Evolutionary conservation across 2,329 filamentous ascomycete species (phyloP).

Genomic region (Zymoseptoria passerinii): DNA sequence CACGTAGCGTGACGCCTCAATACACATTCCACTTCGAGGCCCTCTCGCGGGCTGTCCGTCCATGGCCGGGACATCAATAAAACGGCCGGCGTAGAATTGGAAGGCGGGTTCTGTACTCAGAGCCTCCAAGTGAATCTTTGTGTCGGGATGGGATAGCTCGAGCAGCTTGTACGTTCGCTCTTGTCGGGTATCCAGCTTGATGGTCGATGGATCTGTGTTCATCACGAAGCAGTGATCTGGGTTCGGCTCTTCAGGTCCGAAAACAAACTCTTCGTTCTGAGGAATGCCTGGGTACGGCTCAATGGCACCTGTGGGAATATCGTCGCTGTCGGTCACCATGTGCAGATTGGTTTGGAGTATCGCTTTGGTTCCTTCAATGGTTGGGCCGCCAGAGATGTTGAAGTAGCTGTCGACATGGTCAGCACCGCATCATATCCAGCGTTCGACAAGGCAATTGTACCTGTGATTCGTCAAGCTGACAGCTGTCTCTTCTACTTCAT

Average conservation of each 20-base stretch:
- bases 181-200: constrained; percentile 45
- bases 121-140: constrained; percentile 74
- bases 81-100: constrained; percentile 91
- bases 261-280: constrained; percentile 59
- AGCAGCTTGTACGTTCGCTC: constrained; percentile 59
- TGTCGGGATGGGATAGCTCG: constrained; percentile 63
- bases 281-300: constrained; percentile 56
- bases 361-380: constrained; percentile 55
- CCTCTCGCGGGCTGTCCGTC: constrained; percentile 54
- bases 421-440: constrained; percentile 2
- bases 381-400: constrained; percentile 54
- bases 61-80: constrained; percentile 66
- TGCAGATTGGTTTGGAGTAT: constrained; percentile 54
- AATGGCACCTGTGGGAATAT: constrained; percentile 66
- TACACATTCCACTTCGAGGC: constrained; percentile 71
- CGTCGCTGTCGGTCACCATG: constrained; percentile 62
- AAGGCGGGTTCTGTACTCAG: constrained; percentile 89
- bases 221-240: constrained; percentile 89
- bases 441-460: constrained; percentile 33
- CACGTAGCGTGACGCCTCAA: constrained; percentile 85
- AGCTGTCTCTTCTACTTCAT: constrained; percentile 74
- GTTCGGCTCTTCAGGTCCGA: constrained; percentile 62
- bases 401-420: constrained; percentile 47
- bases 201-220: constrained; percentile 49
- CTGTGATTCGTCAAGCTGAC: constrained; percentile 96